A percentile compares a stretch with the other conserved stretches of the same genome.
phyloP scores from a whole-genome alignment of 2,329 filamentous ascomycete species.

The Apiospora rasikravindrae region DNA sequence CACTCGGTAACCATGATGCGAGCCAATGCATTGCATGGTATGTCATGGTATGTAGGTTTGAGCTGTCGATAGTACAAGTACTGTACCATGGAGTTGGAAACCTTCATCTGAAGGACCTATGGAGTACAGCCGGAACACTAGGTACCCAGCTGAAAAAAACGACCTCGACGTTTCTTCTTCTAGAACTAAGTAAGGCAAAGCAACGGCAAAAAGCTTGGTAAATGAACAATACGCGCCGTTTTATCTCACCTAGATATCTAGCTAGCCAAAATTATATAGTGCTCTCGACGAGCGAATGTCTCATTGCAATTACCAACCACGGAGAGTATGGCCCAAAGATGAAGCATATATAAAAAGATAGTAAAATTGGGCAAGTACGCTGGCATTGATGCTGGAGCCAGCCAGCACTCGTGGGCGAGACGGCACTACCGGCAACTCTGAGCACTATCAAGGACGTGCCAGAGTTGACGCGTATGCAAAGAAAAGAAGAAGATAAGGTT shows the following conservation, averaged over 20 bases:
- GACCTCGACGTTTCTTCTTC: neutral
- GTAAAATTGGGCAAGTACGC: neutral
- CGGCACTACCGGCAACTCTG: neutral
- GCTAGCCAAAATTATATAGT: neutral
- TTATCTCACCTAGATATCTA: neutral
- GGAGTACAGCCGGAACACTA: neutral
- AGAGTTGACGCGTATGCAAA: slow-evolving; percentile 12
- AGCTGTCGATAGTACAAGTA: neutral
- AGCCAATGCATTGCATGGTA: too few species aligned
- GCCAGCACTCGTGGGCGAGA: neutral
- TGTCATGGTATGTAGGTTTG: neutral
- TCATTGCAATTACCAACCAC: neutral
- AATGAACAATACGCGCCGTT: neutral
- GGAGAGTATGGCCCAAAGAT: neutral
- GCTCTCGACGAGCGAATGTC: neutral
- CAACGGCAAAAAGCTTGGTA: slow-evolving; percentile 1
- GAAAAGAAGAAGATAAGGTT: slow-evolving; percentile 1
- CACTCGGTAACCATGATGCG: neutral
- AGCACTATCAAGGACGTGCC: neutral
- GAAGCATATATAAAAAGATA: neutral
- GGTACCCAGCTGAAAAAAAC: slow-evolving; percentile 1
- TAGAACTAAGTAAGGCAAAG: slow-evolving; percentile 9
- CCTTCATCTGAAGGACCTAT: neutral
- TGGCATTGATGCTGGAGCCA: neutral
- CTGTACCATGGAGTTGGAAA: neutral